Evolutionary conservation across 129 eudicot genomes (phyloP).

Genomic region (Cynara cardunculus): DNA sequence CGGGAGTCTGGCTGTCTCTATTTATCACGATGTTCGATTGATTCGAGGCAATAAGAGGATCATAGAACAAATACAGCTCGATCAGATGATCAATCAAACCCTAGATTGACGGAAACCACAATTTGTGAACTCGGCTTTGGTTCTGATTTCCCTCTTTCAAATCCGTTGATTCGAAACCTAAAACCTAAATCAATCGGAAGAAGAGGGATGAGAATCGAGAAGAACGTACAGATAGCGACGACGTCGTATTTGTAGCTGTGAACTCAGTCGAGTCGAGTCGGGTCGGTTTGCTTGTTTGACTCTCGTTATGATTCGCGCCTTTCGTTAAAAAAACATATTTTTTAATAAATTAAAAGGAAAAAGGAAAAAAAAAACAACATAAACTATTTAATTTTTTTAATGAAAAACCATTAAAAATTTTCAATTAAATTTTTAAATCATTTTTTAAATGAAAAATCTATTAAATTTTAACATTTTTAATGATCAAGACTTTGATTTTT

Average conservation of each 20-base stretch:
- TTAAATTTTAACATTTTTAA: too few species aligned
- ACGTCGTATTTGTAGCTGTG: slow-evolving; percentile 14
- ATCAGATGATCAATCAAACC: slow-evolving; percentile 8
- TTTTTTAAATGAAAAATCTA: too few species aligned
- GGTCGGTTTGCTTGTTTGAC: slow-evolving; percentile 27
- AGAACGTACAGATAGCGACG: not conserved
- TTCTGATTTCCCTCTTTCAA: slow-evolving; percentile 1
- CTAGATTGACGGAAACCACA: not conserved
- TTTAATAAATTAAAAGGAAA: too few species aligned
- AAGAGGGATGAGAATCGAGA: not conserved
- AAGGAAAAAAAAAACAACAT: too few species aligned
- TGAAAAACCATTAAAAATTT: too few species aligned
- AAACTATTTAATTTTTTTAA: too few species aligned
- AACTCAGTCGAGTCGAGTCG: slow-evolving; percentile 3
- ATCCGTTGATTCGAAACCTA: slow-evolving; percentile 6
- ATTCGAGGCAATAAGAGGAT: not conserved
- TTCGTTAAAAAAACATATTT: not conserved
- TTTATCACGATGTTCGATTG: not conserved
- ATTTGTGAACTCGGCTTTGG: slow-evolving; percentile 7
- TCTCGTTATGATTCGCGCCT: too few species aligned
- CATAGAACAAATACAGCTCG: slow-evolving; percentile 4
- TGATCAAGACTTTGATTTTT: too few species aligned
- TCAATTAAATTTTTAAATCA: too few species aligned
- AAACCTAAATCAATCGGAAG: not conserved
- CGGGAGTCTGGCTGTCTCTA: not conserved